A percentile compares a stretch with the other conserved stretches of the same genome.
phyloP scores from a whole-genome alignment of 176 grass and related monocot species.

The Panicum miliaceum region DNA sequence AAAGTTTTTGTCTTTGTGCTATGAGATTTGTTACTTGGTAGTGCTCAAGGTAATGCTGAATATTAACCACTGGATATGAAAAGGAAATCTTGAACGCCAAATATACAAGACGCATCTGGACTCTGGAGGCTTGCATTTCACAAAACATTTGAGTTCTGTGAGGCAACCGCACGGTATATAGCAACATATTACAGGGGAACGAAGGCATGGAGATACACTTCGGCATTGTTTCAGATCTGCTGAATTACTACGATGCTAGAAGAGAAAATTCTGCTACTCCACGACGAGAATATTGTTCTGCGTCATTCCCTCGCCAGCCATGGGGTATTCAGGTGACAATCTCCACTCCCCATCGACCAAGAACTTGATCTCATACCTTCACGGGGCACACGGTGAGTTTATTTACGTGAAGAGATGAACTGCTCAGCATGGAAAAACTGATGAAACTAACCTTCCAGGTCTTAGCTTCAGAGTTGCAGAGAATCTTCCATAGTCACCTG shows the following conservation, averaged over 20 bases:
- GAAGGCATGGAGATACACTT: not conserved
- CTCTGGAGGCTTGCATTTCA: slow-evolving; percentile 26
- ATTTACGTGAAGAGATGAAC: not conserved
- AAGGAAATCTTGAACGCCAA: too few relatives aligned
- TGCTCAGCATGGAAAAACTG: not conserved
- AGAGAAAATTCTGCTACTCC: slow-evolving; percentile 29
- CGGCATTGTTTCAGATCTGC: not conserved
- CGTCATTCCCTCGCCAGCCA: slow-evolving; percentile 60
- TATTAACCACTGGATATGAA: not conserved
- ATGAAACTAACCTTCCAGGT: slow-evolving; percentile 74
- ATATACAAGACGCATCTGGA: not conserved
- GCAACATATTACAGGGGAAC: slow-evolving; percentile 4
- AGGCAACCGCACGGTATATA: not conserved
- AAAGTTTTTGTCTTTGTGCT: not conserved
- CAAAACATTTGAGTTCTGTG: not conserved
- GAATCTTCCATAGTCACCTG: slow-evolving; percentile 73
- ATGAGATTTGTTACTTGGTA: not conserved
- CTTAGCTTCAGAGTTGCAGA: slow-evolving; percentile 80
- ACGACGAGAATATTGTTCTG: slow-evolving; percentile 79
- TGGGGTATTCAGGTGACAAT: slow-evolving; percentile 73
- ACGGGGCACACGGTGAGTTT: slow-evolving; percentile 23
- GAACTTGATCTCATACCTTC: slow-evolving; percentile 97
- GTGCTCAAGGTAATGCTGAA: not conserved
- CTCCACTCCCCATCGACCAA: slow-evolving; percentile 92
- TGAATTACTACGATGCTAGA: not conserved